Evolutionary conservation across 805 yeast species (phyloP), one percentile per base, ranked within the genome.

Genomic region (Candida easanensis): DNA sequence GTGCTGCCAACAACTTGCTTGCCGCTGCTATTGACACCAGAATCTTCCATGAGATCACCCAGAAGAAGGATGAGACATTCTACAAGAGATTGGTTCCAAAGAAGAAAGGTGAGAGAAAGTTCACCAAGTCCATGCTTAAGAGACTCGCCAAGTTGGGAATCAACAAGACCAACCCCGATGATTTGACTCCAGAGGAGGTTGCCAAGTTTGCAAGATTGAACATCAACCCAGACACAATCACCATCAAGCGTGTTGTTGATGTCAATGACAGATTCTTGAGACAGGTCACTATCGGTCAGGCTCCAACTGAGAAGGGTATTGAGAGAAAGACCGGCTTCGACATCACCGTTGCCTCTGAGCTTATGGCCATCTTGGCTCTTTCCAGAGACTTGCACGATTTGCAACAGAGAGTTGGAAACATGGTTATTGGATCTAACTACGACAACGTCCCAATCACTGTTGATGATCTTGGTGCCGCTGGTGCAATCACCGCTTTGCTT

Each of bases 11-110:
- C 63, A 85, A 85, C 64, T 69, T 85, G 58, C 68, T 85, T 49
- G 89, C 90, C 44, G 93, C 95, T 50, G 95, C 95, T 25, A 80
- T 85, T 50, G 95, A 85, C 65, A 83, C 95, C 3, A 76, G 95
- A 70, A 84, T 84, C 70, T 85, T 85, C 77, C 95, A 85, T 61
- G 95, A 85, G 68, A 52, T 71, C 47, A 84, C 91, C 21, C 90
- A 84, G 64, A 75, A 74, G 63, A 68, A 73, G 33, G 86, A 83
- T 63, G 83, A 77, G 48, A 80, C 88, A 23, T 74, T 85, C 52
- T 85, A 80, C 69, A 80, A 73, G 64, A 74, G 95, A 65, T 70
- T 85, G 56, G 88, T 84, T 15, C 93, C 93, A 40, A 74, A 74
- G 35, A 83, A 84, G 64, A 80, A 81, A 58, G 91, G 91, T 31